Percentiles rank a stretch among this genome's conserved stretches.
Conservation (phyloP, 1,284 basidiomycete genomes). For the Sphagnurus paluster region DNA sequence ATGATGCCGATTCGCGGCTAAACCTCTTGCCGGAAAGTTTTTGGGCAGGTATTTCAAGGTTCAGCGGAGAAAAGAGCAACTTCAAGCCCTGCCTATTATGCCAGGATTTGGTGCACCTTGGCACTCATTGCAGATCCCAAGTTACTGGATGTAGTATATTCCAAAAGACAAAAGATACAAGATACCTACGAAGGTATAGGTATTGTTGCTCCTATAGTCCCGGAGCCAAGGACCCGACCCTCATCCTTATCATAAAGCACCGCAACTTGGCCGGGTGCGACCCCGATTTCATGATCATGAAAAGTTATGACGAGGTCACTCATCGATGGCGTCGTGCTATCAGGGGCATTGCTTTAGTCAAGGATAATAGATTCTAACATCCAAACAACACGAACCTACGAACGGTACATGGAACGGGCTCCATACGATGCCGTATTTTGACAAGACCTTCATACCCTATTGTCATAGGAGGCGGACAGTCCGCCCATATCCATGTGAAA, state of each 20-base stretch:
- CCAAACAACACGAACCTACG: slow-evolving; percentile 27
- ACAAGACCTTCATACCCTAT: slow-evolving; percentile 42
- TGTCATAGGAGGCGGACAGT: slow-evolving; percentile 44
- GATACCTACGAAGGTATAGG: too few species aligned
- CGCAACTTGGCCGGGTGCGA: slow-evolving; percentile 82
- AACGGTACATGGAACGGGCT: slow-evolving; percentile 50
- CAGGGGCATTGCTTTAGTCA: not conserved
- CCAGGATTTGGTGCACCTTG: too few species aligned
- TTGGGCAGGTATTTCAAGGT: too few species aligned
- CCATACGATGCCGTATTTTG: slow-evolving; percentile 77
- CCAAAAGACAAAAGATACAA: too few species aligned
- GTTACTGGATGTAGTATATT: too few species aligned
- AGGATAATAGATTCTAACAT: not conserved
- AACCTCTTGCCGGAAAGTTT: too few species aligned
- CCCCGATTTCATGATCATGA: slow-evolving; percentile 60
- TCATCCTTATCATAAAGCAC: slow-evolving; percentile 69
- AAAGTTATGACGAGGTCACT: slow-evolving; percentile 47
- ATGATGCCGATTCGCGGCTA: too few species aligned
- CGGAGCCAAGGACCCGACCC: slow-evolving; percentile 85
- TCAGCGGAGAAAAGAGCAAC: too few species aligned
- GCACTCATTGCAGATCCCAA: too few species aligned
- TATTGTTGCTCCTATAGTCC: slow-evolving; percentile 27
- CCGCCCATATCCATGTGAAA: slow-evolving; percentile 79
- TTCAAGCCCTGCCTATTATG: too few species aligned
- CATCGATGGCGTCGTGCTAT: slow-evolving; percentile 16